Conservation (phyloP, 345 rosid genomes). For the Isatis tinctoria region DNA sequence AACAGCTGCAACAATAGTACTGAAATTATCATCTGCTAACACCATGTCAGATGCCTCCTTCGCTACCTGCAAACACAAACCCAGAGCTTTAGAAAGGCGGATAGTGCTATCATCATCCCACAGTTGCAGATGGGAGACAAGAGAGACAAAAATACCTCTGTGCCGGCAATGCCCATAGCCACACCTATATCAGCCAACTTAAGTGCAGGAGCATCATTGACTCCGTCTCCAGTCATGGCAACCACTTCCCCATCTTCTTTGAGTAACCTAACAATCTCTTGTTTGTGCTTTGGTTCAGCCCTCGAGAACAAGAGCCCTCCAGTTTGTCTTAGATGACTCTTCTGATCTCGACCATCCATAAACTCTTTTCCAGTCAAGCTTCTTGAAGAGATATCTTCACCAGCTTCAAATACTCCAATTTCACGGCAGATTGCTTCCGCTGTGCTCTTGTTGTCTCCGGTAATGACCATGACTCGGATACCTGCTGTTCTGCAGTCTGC, state of each 20-base stretch:
- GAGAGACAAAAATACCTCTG: conserved; percentile 58
- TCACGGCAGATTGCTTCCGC: conserved; percentile 96
- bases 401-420: conserved; percentile 80
- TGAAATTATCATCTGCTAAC: conserved; percentile 94
- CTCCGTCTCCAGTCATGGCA: conserved; percentile 99
- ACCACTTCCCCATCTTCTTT: conserved; percentile 99
- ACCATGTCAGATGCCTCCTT: conserved; percentile 99
- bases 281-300: conserved; percentile 98
- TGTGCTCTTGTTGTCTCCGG: conserved; percentile 92
- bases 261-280: conserved; percentile 94
- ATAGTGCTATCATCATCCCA: not conserved
- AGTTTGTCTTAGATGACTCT: conserved; percentile 54
- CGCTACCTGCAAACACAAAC: conserved; percentile 58
- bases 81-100: not conserved
- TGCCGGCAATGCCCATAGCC: conserved; percentile 97
- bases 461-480: conserved; percentile 94
- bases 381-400: conserved; percentile 56
- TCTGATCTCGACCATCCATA: conserved; percentile 39
- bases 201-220: conserved; percentile 96
- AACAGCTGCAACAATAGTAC: conserved; percentile 94
- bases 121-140: not conserved
- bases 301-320: conserved; percentile 90
- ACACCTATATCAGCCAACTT: conserved; percentile 98
- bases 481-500: conserved; percentile 97
- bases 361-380: conserved; percentile 80